Base-by-base conservation (phyloP, 2,329 filamentous ascomycete species). In the Lachnellula willkommii region DNA sequence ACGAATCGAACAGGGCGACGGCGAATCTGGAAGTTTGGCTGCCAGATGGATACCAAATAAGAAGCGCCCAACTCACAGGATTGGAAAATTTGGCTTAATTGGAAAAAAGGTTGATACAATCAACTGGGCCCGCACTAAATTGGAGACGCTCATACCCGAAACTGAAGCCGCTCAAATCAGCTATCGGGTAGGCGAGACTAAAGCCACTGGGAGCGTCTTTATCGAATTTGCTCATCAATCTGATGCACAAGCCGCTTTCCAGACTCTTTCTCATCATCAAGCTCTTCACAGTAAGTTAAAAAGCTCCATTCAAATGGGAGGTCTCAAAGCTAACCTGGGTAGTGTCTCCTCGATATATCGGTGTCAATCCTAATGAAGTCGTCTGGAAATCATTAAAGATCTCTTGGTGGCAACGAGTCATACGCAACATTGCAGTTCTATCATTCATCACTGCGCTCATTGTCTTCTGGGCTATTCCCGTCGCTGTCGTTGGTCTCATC, bases 51-150 rank as follows among this genome's bases (percentile, higher is more conserved):
- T 96, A 40, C 79, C 84, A 15, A 75, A 77, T 9, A 87, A 89
- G 71, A 80, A 90, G 64, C 82, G 91, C 45, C 91, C 91, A 1
- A 85, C 87, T 1, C 91, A 96, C 69, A 83, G 83, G 36, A 75
- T 86, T 54, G 89, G 87, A 69, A 77, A 80, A 5, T 71, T 94
- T 22, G 82, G 81, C 15, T 77, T 89, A 47, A 81, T 92, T 62
- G 89, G 91, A 63, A 86, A 90, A 69, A 94, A 95, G 71, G 92
- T 96, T 15, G 94, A 99, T 73, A 94, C 91, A 0, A 96, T 99
- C 71, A 84, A 93, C 60, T 96, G 89, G 88, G 88, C 85, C 60
- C 88, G 94, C 51, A 77, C 79, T 1, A 88, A 95, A 71, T 82
- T 96, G 52, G 82, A 87, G 61, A 84, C 84, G 49, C 81, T 95